Conservation (phyloP, 192 early-diverging fungal species). For the Rhizophagus prolifer region DNA sequence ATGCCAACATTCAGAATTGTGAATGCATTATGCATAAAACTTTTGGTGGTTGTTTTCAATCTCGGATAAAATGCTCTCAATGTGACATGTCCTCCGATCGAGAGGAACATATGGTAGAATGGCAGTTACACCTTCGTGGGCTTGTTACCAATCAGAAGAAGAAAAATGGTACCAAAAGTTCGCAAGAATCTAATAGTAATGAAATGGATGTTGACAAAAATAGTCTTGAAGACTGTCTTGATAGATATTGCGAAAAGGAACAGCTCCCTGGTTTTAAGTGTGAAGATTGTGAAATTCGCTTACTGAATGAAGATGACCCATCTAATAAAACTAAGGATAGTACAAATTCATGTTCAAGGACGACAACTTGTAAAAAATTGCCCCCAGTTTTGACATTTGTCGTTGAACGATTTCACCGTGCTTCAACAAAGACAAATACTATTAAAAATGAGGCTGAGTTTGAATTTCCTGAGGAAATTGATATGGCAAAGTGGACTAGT, state of each 20-base stretch:
- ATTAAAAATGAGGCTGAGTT: slow-evolving; percentile 24
- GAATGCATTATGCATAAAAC: slow-evolving; percentile 86
- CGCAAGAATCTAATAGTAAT: not conserved
- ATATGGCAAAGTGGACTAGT: slow-evolving; percentile 36
- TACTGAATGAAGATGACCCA: too few species aligned
- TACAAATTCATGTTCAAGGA: slow-evolving; percentile 39
- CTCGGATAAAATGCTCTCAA: slow-evolving; percentile 87
- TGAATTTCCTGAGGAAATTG: slow-evolving; percentile 31
- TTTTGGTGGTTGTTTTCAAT: slow-evolving; percentile 88
- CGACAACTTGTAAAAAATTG: slow-evolving; percentile 64
- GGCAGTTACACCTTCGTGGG: not conserved
- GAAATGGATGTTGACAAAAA: not conserved
- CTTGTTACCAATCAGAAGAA: slow-evolving; percentile 30
- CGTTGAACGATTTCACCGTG: slow-evolving; percentile 32
- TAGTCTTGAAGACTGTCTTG: not conserved
- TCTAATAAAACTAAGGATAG: not conserved
- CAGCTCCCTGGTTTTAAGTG: slow-evolving; percentile 6
- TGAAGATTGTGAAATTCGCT: not conserved
- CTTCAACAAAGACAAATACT: slow-evolving; percentile 18
- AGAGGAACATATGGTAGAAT: slow-evolving; percentile 34
- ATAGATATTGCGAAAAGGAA: slow-evolving; percentile 11
- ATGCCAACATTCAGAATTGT: slow-evolving; percentile 53
- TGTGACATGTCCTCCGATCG: slow-evolving; percentile 48
- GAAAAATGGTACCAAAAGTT: slow-evolving; percentile 36
- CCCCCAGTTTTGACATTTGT: slow-evolving; percentile 44